Base-by-base conservation (phyloP, 805 yeast species). In the Saccharomycopsis babjevae region DNA sequence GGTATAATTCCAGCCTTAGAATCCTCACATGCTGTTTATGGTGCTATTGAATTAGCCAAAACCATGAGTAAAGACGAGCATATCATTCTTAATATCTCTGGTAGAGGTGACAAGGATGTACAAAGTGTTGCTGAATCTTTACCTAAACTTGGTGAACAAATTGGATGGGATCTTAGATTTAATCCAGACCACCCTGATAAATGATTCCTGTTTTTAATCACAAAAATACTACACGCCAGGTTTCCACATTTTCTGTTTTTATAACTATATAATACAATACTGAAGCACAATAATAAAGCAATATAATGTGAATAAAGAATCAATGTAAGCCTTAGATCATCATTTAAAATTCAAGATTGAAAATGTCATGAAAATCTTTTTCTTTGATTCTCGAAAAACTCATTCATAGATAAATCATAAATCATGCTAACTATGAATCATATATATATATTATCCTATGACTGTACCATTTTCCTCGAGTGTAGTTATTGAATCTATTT, bases 31-130 rank as follows among this genome's bases (percentile, higher is more conserved):
- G 99, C 99, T 50, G 83, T 94, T 59, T 88, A 79, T 71, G 97
- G 97, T 68, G 99, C 92, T 56, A 78, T 89, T 63, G 83, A 91
- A 74, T 79, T 89, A 57, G 99, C 99, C 36, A 84, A 89, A 77
- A 86, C 84, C 18, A 79, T 94, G 86, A 71, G 80, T 28, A 80
- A 84, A 66, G 97, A 88, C 66, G 81, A 91, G 75, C 84, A 90
- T 71, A 77, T 94, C 62, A 86, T 94, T 63, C 87, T 94, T 70
- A 91, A 91, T 72, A 82, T 94, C 61, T 90, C 97, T 58, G 99
- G 99, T 69, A 89, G 99, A 80, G 99, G 99, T 76, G 99, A 94
- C 73, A 94, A 94, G 78, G 99, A 94, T 73, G 99, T 94, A 46
- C 97, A 91, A 76, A 89, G 92, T 72, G 97, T 94, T 59, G 99